Conservation (phyloP, 1,284 basidiomycete species). For the Bjerkandera adusta region DNA sequence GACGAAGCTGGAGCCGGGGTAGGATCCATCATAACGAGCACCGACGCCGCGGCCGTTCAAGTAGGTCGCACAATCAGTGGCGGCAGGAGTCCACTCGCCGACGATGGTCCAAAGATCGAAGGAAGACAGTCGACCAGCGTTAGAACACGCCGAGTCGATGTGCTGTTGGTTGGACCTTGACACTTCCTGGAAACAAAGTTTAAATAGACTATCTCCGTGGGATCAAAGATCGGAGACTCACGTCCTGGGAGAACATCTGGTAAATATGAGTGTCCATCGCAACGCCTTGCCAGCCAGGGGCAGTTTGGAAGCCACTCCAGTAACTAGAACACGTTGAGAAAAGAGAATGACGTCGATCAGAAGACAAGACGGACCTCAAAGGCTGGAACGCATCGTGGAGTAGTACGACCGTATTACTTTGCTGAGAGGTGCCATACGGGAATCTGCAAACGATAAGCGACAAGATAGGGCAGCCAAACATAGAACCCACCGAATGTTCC, state of each 20-base stretch:
- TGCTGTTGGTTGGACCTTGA: conserved; percentile 56
- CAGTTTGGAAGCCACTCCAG: conserved; percentile 71
- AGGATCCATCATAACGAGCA: conserved; percentile 80
- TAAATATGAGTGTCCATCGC: conserved; percentile 85
- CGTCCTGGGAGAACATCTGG: conserved; percentile 72
- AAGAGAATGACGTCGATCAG: background rate
- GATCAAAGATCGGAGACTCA: conserved; percentile 34
- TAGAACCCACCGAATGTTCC: conserved; percentile 61
- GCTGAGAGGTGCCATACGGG: conserved; percentile 55
- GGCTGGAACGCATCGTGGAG: conserved; percentile 88
- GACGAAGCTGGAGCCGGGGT: conserved; percentile 59
- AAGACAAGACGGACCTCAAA: conserved; percentile 33
- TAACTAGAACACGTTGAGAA: conserved; percentile 35
- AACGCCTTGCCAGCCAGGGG: conserved; percentile 61
- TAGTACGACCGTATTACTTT: conserved; percentile 65
- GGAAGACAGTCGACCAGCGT: conserved; percentile 42
- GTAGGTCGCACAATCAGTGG: conserved; percentile 83
- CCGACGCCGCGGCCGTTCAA: conserved; percentile 57
- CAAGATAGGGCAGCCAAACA: conserved; percentile 21
- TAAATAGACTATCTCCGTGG: background rate
- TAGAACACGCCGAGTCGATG: conserved; percentile 61
- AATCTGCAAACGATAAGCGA: conserved; percentile 35
- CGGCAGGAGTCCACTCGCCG: conserved; percentile 84
- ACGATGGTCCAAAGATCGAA: conserved; percentile 76
- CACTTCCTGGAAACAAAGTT: conserved; percentile 40